Conservation (phyloP, 345 rosid species). For the Brassica carinata region DNA sequence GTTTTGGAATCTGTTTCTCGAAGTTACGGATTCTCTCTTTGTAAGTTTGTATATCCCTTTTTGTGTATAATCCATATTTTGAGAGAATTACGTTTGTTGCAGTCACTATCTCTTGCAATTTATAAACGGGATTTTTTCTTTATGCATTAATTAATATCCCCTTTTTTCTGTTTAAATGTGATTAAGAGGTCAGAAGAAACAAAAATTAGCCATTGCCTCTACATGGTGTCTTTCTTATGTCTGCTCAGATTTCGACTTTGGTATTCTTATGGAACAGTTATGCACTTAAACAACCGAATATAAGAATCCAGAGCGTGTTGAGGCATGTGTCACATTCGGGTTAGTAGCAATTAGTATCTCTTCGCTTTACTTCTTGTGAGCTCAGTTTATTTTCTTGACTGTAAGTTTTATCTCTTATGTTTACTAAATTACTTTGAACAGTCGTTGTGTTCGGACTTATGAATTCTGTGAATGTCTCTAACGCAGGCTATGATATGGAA, state of each 20-base stretch:
- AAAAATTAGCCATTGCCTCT: conserved; percentile 56
- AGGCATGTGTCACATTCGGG: conserved; percentile 76
- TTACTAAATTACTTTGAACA: background rate
- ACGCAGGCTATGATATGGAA: conserved; percentile 68
- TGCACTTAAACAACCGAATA: conserved; percentile 64
- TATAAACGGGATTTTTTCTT: background rate
- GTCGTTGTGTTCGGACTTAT: background rate
- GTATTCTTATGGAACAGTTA: conserved; percentile 76
- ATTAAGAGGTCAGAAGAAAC: background rate
- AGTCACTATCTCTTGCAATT: background rate
- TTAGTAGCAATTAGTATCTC: conserved; percentile 33
- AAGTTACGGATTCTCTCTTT: conserved; percentile 2
- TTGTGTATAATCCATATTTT: conserved; percentile 29
- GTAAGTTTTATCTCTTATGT: conserved; percentile 44
- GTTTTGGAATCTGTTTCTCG: conserved; percentile 1
- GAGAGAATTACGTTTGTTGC: conserved; percentile 10
- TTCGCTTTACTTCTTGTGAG: background rate
- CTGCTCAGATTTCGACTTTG: conserved; percentile 85
- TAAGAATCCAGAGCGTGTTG: conserved; percentile 45
- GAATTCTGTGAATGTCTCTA: background rate
- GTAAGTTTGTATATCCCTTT: conserved; percentile 25
- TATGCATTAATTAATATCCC: background rate
- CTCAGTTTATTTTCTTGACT: conserved; percentile 36
- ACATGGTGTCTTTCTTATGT: conserved; percentile 68
- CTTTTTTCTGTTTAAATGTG: background rate